Percentiles rank a stretch among this genome's conserved stretches.
Evolutionary conservation across 305 asterid genomes (phyloP).

Genomic region (Fraxinus ornus): DNA sequence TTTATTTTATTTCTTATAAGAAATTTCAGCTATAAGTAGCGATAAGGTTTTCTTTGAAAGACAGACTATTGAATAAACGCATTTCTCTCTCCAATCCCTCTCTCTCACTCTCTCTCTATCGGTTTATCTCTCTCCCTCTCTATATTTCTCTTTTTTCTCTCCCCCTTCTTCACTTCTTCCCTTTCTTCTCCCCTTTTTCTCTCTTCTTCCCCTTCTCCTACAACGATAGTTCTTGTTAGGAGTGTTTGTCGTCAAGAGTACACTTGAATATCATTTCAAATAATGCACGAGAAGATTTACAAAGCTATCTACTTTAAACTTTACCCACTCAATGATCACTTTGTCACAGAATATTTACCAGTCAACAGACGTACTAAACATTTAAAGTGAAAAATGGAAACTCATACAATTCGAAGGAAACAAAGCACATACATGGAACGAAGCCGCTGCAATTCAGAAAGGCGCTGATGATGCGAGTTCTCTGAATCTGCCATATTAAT

Average conservation of each 20-base stretch:
- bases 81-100: neutral
- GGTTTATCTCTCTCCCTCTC: neutral
- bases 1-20: neutral
- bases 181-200: neutral
- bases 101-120: neutral
- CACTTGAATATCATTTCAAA: neutral
- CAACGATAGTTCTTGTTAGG: neutral
- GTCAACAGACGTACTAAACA: neutral
- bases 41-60: neutral
- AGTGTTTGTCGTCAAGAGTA: neutral
- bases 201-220: neutral
- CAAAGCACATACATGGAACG: constrained; percentile 78
- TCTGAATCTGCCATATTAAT: constrained; percentile 60
- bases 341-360: neutral
- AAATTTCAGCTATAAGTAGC: neutral
- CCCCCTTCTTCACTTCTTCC: neutral
- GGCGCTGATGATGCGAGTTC: constrained; percentile 89
- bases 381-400: neutral
- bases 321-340: neutral
- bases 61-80: neutral
- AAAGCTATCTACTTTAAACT: neutral
- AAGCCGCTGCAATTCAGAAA: constrained; percentile 91
- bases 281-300: neutral
- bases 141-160: neutral
- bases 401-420: constrained; percentile 7